Conservation (phyloP, 495 filamentous ascomycete genomes). For the Podospora appendiculata region DNA sequence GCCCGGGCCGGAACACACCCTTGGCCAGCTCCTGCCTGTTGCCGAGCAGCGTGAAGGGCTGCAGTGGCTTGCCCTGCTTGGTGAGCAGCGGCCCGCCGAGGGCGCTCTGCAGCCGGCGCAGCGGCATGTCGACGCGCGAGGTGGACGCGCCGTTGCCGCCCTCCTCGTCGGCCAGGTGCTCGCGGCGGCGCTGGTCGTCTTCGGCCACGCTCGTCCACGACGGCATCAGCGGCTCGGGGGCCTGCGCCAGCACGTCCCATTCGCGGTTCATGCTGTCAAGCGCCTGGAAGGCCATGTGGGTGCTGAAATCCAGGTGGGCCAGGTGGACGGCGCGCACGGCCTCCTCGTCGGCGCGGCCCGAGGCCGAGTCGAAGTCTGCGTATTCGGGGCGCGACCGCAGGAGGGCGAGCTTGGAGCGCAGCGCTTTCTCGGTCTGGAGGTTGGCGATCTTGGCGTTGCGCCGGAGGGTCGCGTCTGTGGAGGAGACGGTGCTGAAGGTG, state of each 20-base stretch:
- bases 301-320: slow-evolving; percentile 60
- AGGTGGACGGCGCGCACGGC: slow-evolving; percentile 70
- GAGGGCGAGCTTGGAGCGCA: slow-evolving; percentile 70
- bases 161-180: slow-evolving; percentile 17
- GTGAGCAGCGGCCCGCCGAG: slow-evolving; percentile 71
- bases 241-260: slow-evolving; percentile 68
- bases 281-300: slow-evolving; percentile 74
- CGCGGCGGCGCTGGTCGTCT: slow-evolving; percentile 44
- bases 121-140: slow-evolving; percentile 64
- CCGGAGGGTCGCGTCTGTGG: slow-evolving; percentile 60
- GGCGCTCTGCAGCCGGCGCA: slow-evolving; percentile 31
- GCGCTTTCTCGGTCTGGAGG: slow-evolving; percentile 77
- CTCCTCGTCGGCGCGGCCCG: slow-evolving; percentile 61
- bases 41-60: slow-evolving; percentile 82
- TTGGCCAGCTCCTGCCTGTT: slow-evolving; percentile 67
- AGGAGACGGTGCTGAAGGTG: slow-evolving; percentile 60
- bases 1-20: slow-evolving; percentile 83
- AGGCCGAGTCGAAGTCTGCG: slow-evolving; percentile 19
- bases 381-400: slow-evolving; percentile 37
- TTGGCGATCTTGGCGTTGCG: slow-evolving; percentile 78
- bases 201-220: slow-evolving; percentile 8
- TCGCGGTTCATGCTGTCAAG: slow-evolving; percentile 81
- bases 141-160: slow-evolving; percentile 48
- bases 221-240: slow-evolving; percentile 46
- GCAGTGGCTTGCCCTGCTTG: slow-evolving; percentile 73